Conservation (phyloP, 2,329 filamentous ascomycete species). For the Hymenoscyphus occultus region DNA sequence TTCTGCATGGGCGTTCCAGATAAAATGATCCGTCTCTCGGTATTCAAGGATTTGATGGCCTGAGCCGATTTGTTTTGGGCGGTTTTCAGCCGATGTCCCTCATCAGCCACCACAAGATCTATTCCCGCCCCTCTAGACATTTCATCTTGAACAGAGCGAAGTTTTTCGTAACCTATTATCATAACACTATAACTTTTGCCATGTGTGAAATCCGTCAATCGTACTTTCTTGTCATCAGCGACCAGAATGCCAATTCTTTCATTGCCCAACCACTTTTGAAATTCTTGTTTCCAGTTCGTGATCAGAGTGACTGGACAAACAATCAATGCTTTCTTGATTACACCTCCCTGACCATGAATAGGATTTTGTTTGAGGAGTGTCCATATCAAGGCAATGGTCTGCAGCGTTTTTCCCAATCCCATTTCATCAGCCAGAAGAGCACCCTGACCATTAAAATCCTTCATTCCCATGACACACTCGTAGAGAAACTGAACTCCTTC, state of each 20-base stretch:
- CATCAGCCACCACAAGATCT: constrained; percentile 92
- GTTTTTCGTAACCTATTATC: constrained; percentile 72
- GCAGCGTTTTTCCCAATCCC: constrained; percentile 71
- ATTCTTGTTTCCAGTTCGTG: constrained; percentile 71
- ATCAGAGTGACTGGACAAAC: constrained; percentile 72
- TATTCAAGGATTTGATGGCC: constrained; percentile 86
- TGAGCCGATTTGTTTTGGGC: constrained; percentile 89
- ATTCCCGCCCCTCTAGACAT: constrained; percentile 60
- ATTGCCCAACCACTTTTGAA: constrained; percentile 70
- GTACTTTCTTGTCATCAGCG: constrained; percentile 55
- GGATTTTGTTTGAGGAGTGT: constrained; percentile 71
- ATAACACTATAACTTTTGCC: constrained; percentile 67
- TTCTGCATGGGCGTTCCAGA: constrained; percentile 91
- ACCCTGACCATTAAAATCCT: constrained; percentile 62
- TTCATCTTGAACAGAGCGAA: constrained; percentile 63
- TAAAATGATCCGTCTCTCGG: constrained; percentile 41
- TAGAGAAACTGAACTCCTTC: constrained; percentile 70
- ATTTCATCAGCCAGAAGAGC: constrained; percentile 74
- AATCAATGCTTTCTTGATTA: constrained; percentile 68
- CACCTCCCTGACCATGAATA: constrained; percentile 49
- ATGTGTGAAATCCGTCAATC: constrained; percentile 65
- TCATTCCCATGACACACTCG: constrained; percentile 73
- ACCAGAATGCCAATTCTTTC: constrained; percentile 69
- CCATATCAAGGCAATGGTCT: constrained; percentile 70
- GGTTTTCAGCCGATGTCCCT: constrained; percentile 96